Base-by-base conservation (phyloP, 495 filamentous ascomycete species). In the Penicillium longicatenatum region DNA sequence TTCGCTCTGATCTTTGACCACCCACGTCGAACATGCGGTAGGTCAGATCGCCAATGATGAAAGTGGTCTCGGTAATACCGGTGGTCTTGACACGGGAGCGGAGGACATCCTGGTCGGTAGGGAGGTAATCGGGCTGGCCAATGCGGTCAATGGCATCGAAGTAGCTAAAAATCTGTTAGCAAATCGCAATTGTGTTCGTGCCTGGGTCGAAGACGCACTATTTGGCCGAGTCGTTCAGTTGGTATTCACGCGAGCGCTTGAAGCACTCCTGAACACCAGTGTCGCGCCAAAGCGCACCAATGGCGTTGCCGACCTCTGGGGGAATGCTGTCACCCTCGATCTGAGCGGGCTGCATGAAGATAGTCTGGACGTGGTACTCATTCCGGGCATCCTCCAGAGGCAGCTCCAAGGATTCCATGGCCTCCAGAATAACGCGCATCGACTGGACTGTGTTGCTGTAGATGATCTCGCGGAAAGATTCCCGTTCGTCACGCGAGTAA, bases 11-110 rank as follows among this genome's bases (percentile, higher is more conserved):
- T 65, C 94, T 89, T 77, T 98, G 94, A 67, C 94, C 94, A 82
- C 94, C 94, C 31, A 99, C 94, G 72, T 99, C 94, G 79, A 98
- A 98, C 94, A 99, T 99, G 54, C 95, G 87, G 79, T 97, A 99
- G 30, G 92, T 98, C 68, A 99, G 79, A 66, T 97, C 92, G 59
- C 94, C 95, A 62, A 98, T 95, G 70, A 96, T 93, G 77, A 99
- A 99, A 45, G 92, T 94, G 19, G 94, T 98, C 78, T 99, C 94
- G 17, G 92, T 99, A 68, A 99, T 98, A 86, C 94, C 95, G 49
- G 94, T 99, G 22, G 94, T 99, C 86, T 96, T 96, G 75, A 99
- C 89, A 87, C 94, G 92, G 56, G 94, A 96, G 61, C 93, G 87
- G 39, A 98, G 89, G 19, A 98, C 92, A 80, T 99, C 94, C 73